These are phyloP conservation scores for Boletus semigastroideus DNA, from an alignment of 1,284 basidiomycete species.

Conservation along the genomic window DNA sequence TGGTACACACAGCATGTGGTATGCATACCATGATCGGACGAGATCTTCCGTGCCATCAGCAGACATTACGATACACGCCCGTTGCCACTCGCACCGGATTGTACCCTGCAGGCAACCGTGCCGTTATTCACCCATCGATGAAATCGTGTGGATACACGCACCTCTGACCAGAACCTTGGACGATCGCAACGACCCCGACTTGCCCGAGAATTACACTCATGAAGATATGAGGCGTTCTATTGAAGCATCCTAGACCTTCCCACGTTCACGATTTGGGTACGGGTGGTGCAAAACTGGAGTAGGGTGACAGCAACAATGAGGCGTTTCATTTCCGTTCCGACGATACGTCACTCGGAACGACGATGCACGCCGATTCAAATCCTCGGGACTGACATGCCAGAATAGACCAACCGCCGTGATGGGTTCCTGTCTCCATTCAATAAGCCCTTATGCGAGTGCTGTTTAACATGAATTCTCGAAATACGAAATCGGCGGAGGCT, in stretches of 20 bases:
- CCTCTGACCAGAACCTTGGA: background rate
- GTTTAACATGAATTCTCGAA: background rate
- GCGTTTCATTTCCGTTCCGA: conserved; percentile 20
- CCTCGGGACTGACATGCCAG: background rate
- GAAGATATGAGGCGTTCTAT: background rate
- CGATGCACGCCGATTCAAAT: background rate
- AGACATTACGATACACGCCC: background rate
- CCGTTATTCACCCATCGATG: background rate
- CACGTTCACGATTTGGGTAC: background rate
- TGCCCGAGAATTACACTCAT: background rate
- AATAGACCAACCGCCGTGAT: conserved; percentile 1
- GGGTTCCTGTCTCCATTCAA: background rate
- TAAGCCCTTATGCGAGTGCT: background rate
- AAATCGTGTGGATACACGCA: background rate
- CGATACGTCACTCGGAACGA: conserved; percentile 2
- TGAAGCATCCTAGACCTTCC: background rate
- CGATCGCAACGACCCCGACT: background rate
- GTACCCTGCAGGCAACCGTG: background rate
- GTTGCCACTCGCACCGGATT: background rate
- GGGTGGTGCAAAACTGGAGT: background rate
- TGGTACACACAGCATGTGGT: background rate
- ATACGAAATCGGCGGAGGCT: background rate
- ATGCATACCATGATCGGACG: background rate
- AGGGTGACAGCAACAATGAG: background rate
- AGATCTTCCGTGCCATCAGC: background rate